phyloP scores from a whole-genome alignment of 2,329 filamentous ascomycete genomes.

The Clonostachys byssicola region DNA sequence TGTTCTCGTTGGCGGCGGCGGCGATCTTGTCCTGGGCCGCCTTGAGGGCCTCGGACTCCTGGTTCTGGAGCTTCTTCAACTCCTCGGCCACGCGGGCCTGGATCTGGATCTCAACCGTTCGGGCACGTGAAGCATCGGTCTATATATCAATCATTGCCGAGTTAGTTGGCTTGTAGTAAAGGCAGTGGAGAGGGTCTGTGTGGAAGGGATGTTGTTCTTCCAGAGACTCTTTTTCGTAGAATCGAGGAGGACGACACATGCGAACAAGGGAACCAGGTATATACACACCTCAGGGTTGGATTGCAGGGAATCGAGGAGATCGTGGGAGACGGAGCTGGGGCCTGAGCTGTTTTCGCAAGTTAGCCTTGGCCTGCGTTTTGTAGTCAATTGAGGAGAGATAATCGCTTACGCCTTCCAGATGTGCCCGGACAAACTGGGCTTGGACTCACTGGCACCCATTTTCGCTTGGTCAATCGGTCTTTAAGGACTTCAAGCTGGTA shows the following conservation, averaged over 20 bases:
- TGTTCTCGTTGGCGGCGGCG: slow-evolving; percentile 41
- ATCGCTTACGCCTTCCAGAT: slow-evolving; percentile 52
- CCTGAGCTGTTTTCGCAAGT: slow-evolving; percentile 26
- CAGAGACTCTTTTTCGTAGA: background rate
- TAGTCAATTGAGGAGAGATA: background rate
- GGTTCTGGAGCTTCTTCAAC: slow-evolving; percentile 72
- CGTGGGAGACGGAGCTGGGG: slow-evolving; percentile 64
- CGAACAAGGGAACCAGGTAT: no score
- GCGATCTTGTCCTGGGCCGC: slow-evolving; percentile 63
- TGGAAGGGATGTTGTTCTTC: background rate
- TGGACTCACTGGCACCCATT: slow-evolving; percentile 56
- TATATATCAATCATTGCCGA: slow-evolving; percentile 41
- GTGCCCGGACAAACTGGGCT: slow-evolving; percentile 30
- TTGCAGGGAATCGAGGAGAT: slow-evolving; percentile 79
- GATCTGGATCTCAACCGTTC: slow-evolving; percentile 80
- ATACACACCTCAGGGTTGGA: slow-evolving; percentile 73
- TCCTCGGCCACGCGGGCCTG: slow-evolving; percentile 83
- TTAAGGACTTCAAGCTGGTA: slow-evolving; percentile 8
- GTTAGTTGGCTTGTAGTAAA: no score
- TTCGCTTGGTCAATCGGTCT: slow-evolving; percentile 30
- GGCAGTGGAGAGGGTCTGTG: background rate
- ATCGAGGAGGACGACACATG: background rate
- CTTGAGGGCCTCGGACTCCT: slow-evolving; percentile 65
- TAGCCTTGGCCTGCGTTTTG: slow-evolving; percentile 1
- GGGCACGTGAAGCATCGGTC: slow-evolving; percentile 85